phyloP scores from a whole-genome alignment of 345 rosid genomes.

The Acer campestre region DNA sequence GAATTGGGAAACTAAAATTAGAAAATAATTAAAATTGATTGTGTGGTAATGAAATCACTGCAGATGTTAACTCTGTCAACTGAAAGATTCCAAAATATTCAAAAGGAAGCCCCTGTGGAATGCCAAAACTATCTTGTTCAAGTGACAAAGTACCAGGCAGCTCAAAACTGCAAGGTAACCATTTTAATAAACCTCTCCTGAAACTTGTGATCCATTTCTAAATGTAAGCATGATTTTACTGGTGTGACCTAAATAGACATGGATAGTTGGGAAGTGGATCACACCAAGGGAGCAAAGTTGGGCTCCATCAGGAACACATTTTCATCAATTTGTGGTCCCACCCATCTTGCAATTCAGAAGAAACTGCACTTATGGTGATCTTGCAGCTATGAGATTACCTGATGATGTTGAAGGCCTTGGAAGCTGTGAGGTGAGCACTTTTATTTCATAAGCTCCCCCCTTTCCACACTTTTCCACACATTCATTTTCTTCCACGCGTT shows the following conservation, averaged over 20 bases:
- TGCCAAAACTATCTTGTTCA: conserved; percentile 82
- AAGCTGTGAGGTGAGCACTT: conserved; percentile 68
- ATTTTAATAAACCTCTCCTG: too few relatives aligned
- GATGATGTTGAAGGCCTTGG: conserved; percentile 89
- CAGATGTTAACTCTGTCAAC: conserved; percentile 90
- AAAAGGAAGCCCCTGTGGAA: conserved; percentile 80
- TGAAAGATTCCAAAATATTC: conserved; percentile 87
- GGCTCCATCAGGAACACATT: conserved; percentile 93
- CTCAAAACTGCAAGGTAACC: conserved; percentile 77
- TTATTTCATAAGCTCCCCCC: neutral
- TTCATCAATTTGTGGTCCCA: conserved; percentile 98
- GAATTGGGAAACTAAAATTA: neutral
- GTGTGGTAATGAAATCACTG: neutral
- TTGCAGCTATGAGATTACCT: conserved; percentile 98
- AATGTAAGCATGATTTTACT: neutral
- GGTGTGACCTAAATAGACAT: conserved; percentile 46
- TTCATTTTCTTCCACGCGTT: neutral
- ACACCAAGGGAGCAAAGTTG: conserved; percentile 87
- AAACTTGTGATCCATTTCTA: neutral
- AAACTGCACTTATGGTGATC: conserved; percentile 89
- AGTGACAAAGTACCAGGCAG: conserved; percentile 92
- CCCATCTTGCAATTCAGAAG: conserved; percentile 73
- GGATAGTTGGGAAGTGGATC: conserved; percentile 99
- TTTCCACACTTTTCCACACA: neutral
- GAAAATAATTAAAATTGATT: neutral